Evolutionary conservation across 2,329 filamentous ascomycete species (phyloP), one percentile per base, ranked within the genome.

Genomic region (Pyrenophora seminiperda): DNA sequence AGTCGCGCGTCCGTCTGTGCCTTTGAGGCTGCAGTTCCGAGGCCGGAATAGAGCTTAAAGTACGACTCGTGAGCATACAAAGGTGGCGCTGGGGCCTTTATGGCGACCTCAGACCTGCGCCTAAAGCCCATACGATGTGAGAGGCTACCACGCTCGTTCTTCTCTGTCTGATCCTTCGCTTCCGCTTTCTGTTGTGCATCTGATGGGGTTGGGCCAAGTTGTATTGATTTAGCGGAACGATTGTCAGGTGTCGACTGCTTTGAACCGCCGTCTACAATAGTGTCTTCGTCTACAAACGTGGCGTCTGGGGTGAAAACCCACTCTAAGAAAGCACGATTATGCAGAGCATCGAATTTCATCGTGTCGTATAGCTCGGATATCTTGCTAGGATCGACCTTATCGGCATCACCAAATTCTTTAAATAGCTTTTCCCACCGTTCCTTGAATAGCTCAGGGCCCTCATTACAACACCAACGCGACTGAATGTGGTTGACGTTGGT

Each of bases 391-490:
- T 99, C 94, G 14, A 97, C 91, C 77, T 99, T 99, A 66, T 99
- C 94, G 1, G 90, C 88, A 71, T 99, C 95, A 59, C 89, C 94
- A 66, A 99, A 99, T 70, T 99, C 94, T 39, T 87, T 85, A 75
- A 99, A 99, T 2, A 99, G 82, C 77, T 99, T 99, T 76, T 97
- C 94, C 94, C 94, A 99, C 22, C 94, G 85, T 73, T 99, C 94
- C 61, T 89, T 90, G 79, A 99, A 99, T 2, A 99, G 80, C 60
- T 95, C 90, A 0, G 93, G 86, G 66, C 97, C 94, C 75, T 99
- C 94, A 22, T 92, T 92, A 59, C 91, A 96, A 70, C 94, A 99
- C 94, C 94, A 99, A 18, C 94, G 84, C 5, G 90, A 81, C 74
- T 97, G 94, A 41, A 99, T 93, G 48, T 68, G 58, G 42, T 62